Evolutionary conservation across 768 basidiomycete species (phyloP), one percentile per base, ranked within the genome.

Genomic region (Lactifluus hygrophoroides): DNA sequence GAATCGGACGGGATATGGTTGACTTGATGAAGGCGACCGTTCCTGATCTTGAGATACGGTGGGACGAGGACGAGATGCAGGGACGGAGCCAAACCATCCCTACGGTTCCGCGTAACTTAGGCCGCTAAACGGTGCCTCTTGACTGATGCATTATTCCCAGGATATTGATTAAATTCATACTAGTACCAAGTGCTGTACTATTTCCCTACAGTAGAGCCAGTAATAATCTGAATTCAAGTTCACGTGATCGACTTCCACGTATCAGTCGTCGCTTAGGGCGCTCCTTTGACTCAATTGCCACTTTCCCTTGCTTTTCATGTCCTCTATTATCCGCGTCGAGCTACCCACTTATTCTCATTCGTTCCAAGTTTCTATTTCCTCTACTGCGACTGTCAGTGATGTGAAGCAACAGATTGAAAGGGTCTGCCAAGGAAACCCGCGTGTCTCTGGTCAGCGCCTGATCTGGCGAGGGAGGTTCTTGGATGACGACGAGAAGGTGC

Each of bases 401-500:
- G 74, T 90, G 58, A 91, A 91, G 73, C 74, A 77, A 56, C 78
- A 81, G 69, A 90, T 91, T 64, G 75, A 72, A 56, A 71, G 68
- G 17, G 68, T 72, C 23, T 90, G 89, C 66, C 70, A 76, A 17
- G 89, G 89, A 25, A 76, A 74, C 60, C 89, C 89, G 43, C 76
- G 72, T 42, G 75, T 80, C 17, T 81, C 82, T n/a, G 86, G 88
- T 19, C 89, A 90, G 70, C 76, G 85, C 57, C 76, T 91, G 57
- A 84, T 91, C 56, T 88, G 83, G 80, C 77, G 82, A 65, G 89
- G 89, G 21, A 80, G 88, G 46, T 76, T 77, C 66, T 73, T 91
- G 37, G 71, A 68, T 23, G 83, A 90, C 70, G 74, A 76, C 47
- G 86, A 90, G 74, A 79, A 74, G 65, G 74, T 90, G 16, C 73